A percentile compares a stretch with the other conserved stretches of the same genome.
These are phyloP conservation scores for Eucalyptus pauciflora DNA, from an alignment of 345 rosid genomes.

Conservation along the genomic window DNA sequence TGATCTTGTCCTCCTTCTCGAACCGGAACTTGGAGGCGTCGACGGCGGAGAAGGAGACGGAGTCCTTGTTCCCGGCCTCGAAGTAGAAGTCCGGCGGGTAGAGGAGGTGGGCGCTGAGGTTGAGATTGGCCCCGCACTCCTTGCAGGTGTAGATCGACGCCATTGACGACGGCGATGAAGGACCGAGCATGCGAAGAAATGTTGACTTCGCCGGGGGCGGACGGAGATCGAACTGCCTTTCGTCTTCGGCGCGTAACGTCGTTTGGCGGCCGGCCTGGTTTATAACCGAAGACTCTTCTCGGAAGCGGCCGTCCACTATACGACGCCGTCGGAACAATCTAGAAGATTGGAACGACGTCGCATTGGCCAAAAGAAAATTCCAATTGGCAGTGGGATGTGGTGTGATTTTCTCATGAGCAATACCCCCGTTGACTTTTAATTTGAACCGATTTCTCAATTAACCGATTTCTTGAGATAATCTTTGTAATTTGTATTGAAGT, in stretches of 20 bases:
- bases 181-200: background rate
- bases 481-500: background rate
- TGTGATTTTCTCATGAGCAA: background rate
- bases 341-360: background rate
- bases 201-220: background rate
- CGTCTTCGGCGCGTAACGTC: background rate
- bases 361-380: too few species aligned
- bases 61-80: slow-evolving; percentile 88
- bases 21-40: slow-evolving; percentile 64
- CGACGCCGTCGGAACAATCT: background rate
- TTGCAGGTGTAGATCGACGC: slow-evolving; percentile 57
- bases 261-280: background rate
- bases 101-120: slow-evolving; percentile 38
- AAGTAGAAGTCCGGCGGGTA: slow-evolving; percentile 73
- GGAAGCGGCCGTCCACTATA: background rate
- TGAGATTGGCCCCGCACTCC: slow-evolving; percentile 66
- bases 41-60: slow-evolving; percentile 59
- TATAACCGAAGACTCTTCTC: background rate
- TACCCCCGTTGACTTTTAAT: background rate
- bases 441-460: background rate
- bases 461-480: background rate
- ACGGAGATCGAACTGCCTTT: background rate
- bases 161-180: slow-evolving; percentile 5
- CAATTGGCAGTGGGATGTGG: background rate
- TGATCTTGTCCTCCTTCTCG: slow-evolving; percentile 75